Conservation (phyloP, 345 rosid genomes). For the Sisymbrium irio region DNA sequence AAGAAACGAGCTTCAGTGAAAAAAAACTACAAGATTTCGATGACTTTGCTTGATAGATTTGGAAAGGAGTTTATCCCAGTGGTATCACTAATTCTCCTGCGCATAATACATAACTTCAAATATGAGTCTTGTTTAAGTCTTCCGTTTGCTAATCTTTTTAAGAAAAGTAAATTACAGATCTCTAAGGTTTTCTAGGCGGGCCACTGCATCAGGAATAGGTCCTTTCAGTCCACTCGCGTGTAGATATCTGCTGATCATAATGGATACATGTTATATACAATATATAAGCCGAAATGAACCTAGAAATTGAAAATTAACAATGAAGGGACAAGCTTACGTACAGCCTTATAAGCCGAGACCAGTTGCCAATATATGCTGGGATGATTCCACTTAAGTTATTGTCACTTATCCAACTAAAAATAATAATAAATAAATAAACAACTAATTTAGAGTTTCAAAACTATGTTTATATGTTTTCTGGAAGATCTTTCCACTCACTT, state of each 20-base stretch:
- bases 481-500: neutral
- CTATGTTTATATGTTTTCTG: neutral
- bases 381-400: conserved; percentile 64
- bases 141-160: neutral
- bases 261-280: neutral
- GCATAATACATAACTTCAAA: neutral
- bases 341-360: conserved; percentile 52
- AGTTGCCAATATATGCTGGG: conserved; percentile 57
- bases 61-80: conserved; percentile 40
- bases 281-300: neutral
- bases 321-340: conserved; percentile 34
- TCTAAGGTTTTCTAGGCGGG: conserved; percentile 25
- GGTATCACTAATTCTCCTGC: conserved; percentile 47
- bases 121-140: neutral
- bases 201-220: conserved; percentile 44
- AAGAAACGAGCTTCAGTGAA: neutral
- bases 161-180: conserved; percentile 31
- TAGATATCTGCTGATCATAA: conserved; percentile 33
- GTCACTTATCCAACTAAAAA: conserved; percentile 58
- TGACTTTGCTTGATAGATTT: conserved; percentile 31
- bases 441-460: neutral
- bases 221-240: conserved; percentile 50
- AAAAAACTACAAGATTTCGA: neutral
- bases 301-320: no score
- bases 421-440: neutral